Evolutionary conservation across 441 rosid genomes (phyloP).

Genomic region (Gossypium schwendimanii): DNA sequence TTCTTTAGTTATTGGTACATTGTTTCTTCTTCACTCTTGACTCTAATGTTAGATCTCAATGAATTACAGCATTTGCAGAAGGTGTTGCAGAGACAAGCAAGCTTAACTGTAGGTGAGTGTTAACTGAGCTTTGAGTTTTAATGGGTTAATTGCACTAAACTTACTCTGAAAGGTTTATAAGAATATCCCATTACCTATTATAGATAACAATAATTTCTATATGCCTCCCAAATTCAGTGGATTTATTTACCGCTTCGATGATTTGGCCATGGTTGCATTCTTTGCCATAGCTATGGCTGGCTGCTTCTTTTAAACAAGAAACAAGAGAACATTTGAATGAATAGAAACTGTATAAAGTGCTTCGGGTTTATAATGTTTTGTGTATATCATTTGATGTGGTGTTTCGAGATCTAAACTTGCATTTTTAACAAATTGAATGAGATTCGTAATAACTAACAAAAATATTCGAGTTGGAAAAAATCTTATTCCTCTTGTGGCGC

Average conservation of each 20-base stretch:
- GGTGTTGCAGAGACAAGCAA: slow-evolving; percentile 74
- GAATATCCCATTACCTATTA: background rate
- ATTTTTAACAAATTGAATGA: background rate
- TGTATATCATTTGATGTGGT: background rate
- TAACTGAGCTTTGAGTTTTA: slow-evolving; percentile 23
- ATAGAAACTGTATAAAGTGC: background rate
- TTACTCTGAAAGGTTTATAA: slow-evolving; percentile 20
- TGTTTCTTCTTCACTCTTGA: slow-evolving; percentile 10
- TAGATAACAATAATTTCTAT: background rate
- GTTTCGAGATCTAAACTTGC: background rate
- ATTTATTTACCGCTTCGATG: background rate
- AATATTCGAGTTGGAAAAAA: background rate
- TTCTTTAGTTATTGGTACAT: slow-evolving; percentile 1
- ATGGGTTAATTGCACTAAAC: slow-evolving; percentile 22
- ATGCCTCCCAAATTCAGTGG: background rate
- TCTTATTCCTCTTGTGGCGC: background rate
- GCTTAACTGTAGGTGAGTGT: slow-evolving; percentile 54
- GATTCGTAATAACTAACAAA: background rate
- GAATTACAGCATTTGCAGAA: slow-evolving; percentile 49
- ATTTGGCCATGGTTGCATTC: background rate
- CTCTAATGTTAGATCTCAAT: slow-evolving; percentile 11
- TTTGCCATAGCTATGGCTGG: background rate
- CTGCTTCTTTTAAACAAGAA: background rate
- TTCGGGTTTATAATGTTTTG: background rate
- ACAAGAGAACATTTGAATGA: background rate